Conservation (phyloP, 164 flowering plant genomes). For the Taxillus chinensis region DNA sequence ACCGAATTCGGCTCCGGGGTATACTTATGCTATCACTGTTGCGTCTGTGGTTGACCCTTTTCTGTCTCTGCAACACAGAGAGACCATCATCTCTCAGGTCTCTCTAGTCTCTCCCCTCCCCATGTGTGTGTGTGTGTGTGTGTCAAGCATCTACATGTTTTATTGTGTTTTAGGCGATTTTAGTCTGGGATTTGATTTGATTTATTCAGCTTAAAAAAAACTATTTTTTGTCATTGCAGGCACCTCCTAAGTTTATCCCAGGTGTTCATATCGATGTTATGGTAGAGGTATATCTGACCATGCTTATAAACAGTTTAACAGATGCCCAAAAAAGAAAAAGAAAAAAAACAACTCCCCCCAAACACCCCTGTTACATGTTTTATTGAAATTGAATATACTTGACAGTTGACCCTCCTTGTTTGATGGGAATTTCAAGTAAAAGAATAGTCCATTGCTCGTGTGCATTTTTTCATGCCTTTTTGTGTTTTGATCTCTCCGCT, state of each 20-base stretch:
- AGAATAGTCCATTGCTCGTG: too few relatives aligned
- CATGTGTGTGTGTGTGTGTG: background rate
- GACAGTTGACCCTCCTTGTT: too few relatives aligned
- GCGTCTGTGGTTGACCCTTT: conserved; percentile 85
- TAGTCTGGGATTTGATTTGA: background rate
- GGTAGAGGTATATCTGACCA: conserved; percentile 44
- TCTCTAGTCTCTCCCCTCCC: background rate
- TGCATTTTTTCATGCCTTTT: too few relatives aligned
- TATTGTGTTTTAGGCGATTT: background rate
- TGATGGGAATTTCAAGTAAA: too few relatives aligned
- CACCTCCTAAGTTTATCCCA: conserved; percentile 44
- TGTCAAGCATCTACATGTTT: background rate
- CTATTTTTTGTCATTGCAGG: conserved; percentile 25
- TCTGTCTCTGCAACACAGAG: conserved; percentile 31
- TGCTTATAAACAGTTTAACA: background rate
- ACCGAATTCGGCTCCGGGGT: conserved; percentile 9
- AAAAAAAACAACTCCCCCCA: too few relatives aligned
- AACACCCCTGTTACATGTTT: too few relatives aligned
- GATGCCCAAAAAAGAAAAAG: too few relatives aligned
- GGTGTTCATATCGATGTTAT: conserved; percentile 66
- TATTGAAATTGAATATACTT: too few relatives aligned
- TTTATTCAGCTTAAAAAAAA: conserved; percentile 2
- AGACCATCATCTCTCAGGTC: conserved; percentile 31
- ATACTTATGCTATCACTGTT: conserved; percentile 50
- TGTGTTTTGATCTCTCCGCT: background rate